These are phyloP conservation scores for Salix exigua DNA, from an alignment of 345 rosid genomes.

Conservation along the genomic window DNA sequence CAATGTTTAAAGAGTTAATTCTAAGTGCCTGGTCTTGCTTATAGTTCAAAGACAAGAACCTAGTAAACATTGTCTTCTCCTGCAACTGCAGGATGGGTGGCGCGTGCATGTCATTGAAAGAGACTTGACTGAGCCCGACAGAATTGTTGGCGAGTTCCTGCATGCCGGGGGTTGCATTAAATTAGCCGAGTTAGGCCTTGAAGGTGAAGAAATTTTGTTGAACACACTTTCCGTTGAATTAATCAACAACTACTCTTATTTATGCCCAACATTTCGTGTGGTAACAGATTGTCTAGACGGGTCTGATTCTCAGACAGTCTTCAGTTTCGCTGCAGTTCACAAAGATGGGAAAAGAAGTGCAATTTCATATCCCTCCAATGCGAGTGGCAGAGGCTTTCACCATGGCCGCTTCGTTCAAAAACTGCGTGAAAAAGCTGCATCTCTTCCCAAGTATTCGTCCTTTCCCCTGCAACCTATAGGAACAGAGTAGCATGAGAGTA, in stretches of 20 bases:
- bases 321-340: too few species aligned
- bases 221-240: too few species aligned
- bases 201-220: slow-evolving; percentile 16
- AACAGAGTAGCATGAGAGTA: background rate
- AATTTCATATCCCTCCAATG: too few species aligned
- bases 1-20: too few species aligned
- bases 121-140: slow-evolving; percentile 14
- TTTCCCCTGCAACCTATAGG: background rate
- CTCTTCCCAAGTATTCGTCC: background rate
- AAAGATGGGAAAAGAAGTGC: too few species aligned
- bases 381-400: too few species aligned
- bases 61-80: too few species aligned
- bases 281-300: background rate
- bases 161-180: slow-evolving; percentile 40
- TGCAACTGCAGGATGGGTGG: slow-evolving; percentile 3
- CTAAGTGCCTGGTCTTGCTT: too few species aligned
- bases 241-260: background rate
- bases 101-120: slow-evolving; percentile 1
- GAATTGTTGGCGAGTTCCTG: slow-evolving; percentile 31
- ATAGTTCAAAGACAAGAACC: too few species aligned
- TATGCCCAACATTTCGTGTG: background rate
- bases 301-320: too few species aligned
- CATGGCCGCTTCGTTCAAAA: too few species aligned
- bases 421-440: too few species aligned
- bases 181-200: slow-evolving; percentile 33